Conservation (phyloP, 2,329 filamentous ascomycete species). For the Fusarium miscanthi region DNA sequence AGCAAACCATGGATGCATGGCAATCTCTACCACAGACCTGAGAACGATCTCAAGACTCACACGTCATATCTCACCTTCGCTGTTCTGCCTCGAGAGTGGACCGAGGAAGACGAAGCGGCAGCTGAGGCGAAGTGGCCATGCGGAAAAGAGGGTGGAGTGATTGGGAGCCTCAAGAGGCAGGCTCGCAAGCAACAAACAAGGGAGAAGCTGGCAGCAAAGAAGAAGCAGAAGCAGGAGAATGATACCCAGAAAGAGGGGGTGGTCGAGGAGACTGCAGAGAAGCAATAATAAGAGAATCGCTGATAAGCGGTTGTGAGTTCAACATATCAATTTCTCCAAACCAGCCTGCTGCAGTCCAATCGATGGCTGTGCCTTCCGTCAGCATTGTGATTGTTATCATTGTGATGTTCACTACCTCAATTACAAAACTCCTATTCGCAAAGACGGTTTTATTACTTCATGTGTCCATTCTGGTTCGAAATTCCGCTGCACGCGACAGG, state of each 20-base stretch:
- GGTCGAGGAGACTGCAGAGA: conserved; percentile 25
- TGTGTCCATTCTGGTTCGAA: conserved; percentile 7
- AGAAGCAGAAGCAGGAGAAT: conserved; percentile 51
- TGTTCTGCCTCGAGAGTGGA: conserved; percentile 87
- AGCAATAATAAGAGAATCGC: conserved; percentile 25
- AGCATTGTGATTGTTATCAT: conserved; percentile 9
- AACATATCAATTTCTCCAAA: not conserved
- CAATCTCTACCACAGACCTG: conserved; percentile 80
- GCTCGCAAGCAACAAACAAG: conserved; percentile 67
- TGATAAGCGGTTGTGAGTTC: conserved; percentile 7
- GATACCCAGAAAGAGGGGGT: conserved; percentile 39
- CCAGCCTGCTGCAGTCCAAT: not conserved
- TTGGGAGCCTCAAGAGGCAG: conserved; percentile 65
- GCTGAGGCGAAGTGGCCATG: conserved; percentile 74
- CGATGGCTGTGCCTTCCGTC: not conserved
- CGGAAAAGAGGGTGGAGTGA: conserved; percentile 62
- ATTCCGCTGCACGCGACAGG: conserved; percentile 21
- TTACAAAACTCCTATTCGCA: not conserved
- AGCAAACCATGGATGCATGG: conserved; percentile 78
- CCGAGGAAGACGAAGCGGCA: conserved; percentile 79
- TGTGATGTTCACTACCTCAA: conserved; percentile 10
- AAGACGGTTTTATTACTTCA: not conserved
- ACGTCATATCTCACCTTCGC: conserved; percentile 98
- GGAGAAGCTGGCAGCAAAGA: conserved; percentile 61
- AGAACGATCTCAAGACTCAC: conserved; percentile 92